Percentiles rank a stretch among this genome's conserved stretches.
Evolutionary conservation across 148 eudicot genomes (phyloP).

Genomic region (Beta vulgaris): DNA sequence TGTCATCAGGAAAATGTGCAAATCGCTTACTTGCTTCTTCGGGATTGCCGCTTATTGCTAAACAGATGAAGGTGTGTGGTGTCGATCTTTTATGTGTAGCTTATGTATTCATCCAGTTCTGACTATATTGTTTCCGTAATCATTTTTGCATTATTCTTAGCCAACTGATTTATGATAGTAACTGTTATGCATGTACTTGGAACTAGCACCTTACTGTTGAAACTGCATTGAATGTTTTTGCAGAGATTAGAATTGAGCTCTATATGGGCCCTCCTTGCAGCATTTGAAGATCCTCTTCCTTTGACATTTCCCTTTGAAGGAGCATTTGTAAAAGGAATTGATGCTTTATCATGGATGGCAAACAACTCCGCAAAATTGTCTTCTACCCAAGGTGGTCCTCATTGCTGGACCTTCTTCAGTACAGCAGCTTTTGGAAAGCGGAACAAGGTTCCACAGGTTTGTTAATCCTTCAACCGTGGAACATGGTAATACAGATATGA

Average conservation of each 20-base stretch:
- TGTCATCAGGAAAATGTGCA: conserved; percentile 83
- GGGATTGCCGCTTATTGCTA: conserved; percentile 91
- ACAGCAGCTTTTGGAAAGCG: conserved; percentile 72
- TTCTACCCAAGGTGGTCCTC: conserved; percentile 45
- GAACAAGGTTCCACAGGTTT: conserved; percentile 97
- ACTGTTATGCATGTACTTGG: background rate
- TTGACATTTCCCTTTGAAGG: conserved; percentile 73
- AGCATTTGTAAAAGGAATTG: conserved; percentile 85
- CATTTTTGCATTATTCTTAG: background rate
- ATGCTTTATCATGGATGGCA: conserved; percentile 93
- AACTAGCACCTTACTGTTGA: background rate
- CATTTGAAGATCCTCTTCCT: conserved; percentile 93
- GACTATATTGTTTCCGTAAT: conserved; percentile 3
- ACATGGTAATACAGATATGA: background rate
- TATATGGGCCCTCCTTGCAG: conserved; percentile 96
- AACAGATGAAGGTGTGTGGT: conserved; percentile 86
- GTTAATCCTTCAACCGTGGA: conserved; percentile 16
- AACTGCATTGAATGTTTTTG: conserved; percentile 10
- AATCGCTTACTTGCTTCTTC: conserved; percentile 87
- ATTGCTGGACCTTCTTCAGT: conserved; percentile 96
- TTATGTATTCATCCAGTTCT: background rate
- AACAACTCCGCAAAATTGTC: conserved; percentile 68
- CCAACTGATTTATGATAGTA: background rate
- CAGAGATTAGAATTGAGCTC: conserved; percentile 87
- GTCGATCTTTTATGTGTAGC: background rate